Conservation (phyloP, 129 eudicot genomes). For the Rutidosis leptorrhynchoides region DNA sequence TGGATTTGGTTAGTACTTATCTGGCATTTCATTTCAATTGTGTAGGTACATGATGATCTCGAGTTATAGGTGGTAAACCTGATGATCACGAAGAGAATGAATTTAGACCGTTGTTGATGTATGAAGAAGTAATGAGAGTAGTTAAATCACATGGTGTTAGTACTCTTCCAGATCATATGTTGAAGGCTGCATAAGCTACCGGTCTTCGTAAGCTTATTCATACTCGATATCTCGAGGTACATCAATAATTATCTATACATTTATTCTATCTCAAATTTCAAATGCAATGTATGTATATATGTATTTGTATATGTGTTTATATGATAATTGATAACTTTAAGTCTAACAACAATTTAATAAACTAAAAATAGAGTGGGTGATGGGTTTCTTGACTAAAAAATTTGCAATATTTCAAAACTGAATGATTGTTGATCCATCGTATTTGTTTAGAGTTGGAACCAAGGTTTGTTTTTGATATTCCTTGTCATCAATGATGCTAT, state of each 20-base stretch:
- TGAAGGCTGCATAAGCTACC: conserved; percentile 68
- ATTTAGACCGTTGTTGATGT: conserved; percentile 71
- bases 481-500: neutral
- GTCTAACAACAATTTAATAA: conserved; percentile 6
- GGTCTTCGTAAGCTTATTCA: conserved; percentile 67
- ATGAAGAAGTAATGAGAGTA: conserved; percentile 69
- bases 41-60: too few relatives aligned
- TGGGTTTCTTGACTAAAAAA: conserved; percentile 64
- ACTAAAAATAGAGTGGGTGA: conserved; percentile 67
- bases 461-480: conserved; percentile 51
- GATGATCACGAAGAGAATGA: conserved; percentile 61
- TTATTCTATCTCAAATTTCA: neutral
- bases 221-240: conserved; percentile 69
- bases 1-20: too few relatives aligned
- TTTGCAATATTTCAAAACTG: conserved; percentile 73
- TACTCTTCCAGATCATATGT: conserved; percentile 71
- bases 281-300: neutral
- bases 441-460: conserved; percentile 86
- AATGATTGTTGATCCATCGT: conserved; percentile 91
- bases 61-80: conserved; percentile 50
- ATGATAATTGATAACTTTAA: neutral
- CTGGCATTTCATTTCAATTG: too few relatives aligned
- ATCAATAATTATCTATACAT: conserved; percentile 48
- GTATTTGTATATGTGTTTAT: neutral
- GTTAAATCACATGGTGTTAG: conserved; percentile 60